These are phyloP conservation scores for Globisporangium alternatum DNA, from an alignment of 352 stramenopile species.

Conservation along the genomic window DNA sequence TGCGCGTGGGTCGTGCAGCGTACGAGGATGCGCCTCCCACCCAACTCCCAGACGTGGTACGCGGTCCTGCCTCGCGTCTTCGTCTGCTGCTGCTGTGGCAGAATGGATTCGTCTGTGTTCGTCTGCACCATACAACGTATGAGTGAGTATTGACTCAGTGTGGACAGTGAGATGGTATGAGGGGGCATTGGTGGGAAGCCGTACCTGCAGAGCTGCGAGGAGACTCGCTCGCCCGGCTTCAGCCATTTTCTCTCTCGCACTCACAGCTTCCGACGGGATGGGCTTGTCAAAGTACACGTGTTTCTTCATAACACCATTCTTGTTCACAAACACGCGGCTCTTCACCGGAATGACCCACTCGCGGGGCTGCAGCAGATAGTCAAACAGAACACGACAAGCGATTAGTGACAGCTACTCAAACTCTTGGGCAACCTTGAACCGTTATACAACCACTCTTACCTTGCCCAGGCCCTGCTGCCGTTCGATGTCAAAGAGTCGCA, in stretches of 20 bases:
- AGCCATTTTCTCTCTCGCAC: slow-evolving; percentile 32
- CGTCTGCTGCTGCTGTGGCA: background rate
- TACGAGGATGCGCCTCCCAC: slow-evolving; percentile 53
- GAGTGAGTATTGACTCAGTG: no score
- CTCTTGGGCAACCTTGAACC: no score
- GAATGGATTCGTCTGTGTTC: slow-evolving; percentile 5
- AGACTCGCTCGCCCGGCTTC: slow-evolving; percentile 24
- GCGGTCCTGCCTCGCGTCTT: slow-evolving; percentile 14
- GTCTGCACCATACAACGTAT: background rate
- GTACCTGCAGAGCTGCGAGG: slow-evolving; percentile 32
- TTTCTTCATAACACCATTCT: slow-evolving; percentile 28
- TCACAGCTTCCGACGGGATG: slow-evolving; percentile 24
- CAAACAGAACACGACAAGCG: background rate
- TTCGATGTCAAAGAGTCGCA: slow-evolving; percentile 67
- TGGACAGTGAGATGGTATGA: no score
- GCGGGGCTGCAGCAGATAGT: slow-evolving; percentile 22
- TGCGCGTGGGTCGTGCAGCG: slow-evolving; percentile 42
- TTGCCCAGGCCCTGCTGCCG: slow-evolving; percentile 21
- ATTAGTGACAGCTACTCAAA: background rate
- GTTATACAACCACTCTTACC: background rate
- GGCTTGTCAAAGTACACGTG: slow-evolving; percentile 59
- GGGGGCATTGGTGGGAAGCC: background rate
- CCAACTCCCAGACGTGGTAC: slow-evolving; percentile 73
- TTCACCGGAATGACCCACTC: slow-evolving; percentile 62
- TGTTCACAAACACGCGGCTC: slow-evolving; percentile 34